A percentile compares a stretch with the other conserved stretches of the same genome.
Conservation (phyloP, 257 asterid species). For the Coffea canephora region DNA sequence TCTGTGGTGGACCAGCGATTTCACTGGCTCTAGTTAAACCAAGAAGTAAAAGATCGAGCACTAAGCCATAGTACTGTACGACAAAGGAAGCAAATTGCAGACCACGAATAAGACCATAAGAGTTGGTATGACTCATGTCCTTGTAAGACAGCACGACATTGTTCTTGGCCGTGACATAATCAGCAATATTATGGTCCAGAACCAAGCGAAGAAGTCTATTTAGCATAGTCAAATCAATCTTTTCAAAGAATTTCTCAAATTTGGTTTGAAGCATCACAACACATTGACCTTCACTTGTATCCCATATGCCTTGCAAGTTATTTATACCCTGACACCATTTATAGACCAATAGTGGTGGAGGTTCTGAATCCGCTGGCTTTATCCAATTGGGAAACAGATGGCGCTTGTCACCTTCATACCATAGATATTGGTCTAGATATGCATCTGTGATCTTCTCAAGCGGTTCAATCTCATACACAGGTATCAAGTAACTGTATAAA, state of each 20-base stretch:
- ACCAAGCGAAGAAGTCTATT: slow-evolving; percentile 95
- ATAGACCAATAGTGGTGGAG: slow-evolving; percentile 92
- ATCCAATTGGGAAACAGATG: slow-evolving; percentile 99
- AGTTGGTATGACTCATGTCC: slow-evolving; percentile 99
- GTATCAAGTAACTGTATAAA: slow-evolving; percentile 90
- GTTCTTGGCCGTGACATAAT: slow-evolving; percentile 96
- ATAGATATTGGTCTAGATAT: slow-evolving; percentile 88
- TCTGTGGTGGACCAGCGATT: slow-evolving; percentile 98
- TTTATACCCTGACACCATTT: slow-evolving; percentile 99
- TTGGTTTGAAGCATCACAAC: slow-evolving; percentile 98
- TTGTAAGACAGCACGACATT: slow-evolving; percentile 93
- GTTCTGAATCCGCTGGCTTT: slow-evolving; percentile 99
- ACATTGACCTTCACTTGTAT: slow-evolving; percentile 99
- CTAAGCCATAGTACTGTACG: slow-evolving; percentile 96
- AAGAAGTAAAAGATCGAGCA: slow-evolving; percentile 90
- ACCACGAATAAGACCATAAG: slow-evolving; percentile 98
- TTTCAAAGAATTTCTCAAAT: slow-evolving; percentile 88
- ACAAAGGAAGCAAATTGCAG: slow-evolving; percentile 98
- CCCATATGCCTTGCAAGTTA: slow-evolving; percentile 91
- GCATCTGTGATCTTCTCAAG: slow-evolving; percentile 99
- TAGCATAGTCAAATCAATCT: slow-evolving; percentile 96
- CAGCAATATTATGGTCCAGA: slow-evolving; percentile 97
- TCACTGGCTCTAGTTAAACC: slow-evolving; percentile 99
- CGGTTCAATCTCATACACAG: slow-evolving; percentile 98
- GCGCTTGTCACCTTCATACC: slow-evolving; percentile 99